Evolutionary conservation across 352 stramenopile genomes (phyloP).

Genomic region (Pythium rhizo-oryzae): DNA sequence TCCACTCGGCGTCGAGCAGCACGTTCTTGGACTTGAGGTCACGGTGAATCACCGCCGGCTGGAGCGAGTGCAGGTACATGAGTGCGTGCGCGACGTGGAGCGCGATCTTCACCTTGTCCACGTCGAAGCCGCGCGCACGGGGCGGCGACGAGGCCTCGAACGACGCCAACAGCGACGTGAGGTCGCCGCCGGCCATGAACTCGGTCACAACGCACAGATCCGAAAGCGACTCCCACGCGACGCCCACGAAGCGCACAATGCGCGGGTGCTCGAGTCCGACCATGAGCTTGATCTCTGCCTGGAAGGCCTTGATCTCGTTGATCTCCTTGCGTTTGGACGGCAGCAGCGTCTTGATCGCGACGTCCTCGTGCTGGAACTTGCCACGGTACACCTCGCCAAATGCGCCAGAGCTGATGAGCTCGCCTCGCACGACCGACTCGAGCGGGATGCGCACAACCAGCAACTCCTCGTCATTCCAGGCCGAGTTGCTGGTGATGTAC

Average conservation of each 20-base stretch:
- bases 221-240: conserved; percentile 50
- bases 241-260: conserved; percentile 51
- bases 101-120: conserved; percentile 51
- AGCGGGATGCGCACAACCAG: conserved; percentile 46
- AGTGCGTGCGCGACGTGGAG: conserved; percentile 47
- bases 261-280: conserved; percentile 36
- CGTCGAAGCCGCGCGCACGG: conserved; percentile 33
- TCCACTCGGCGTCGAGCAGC: conserved; percentile 31
- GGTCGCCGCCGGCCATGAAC: conserved; percentile 37
- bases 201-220: conserved; percentile 46
- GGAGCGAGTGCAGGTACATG: conserved; percentile 54
- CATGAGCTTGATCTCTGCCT: conserved; percentile 34
- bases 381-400: conserved; percentile 65
- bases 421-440: conserved; percentile 38
- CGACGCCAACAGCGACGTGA: conserved; percentile 16
- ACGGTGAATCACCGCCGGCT: conserved; percentile 34
- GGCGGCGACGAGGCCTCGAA: conserved; percentile 17
- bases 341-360: conserved; percentile 60
- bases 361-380: conserved; percentile 32
- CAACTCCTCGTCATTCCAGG: conserved; percentile 44
- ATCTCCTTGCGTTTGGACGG: conserved; percentile 25
- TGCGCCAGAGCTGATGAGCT: conserved; percentile 46
- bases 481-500: conserved; percentile 25
- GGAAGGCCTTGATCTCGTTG: conserved; percentile 21
- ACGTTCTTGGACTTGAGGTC: conserved; percentile 43